These are phyloP conservation scores for Polytrichum commune DNA, from an alignment of 225 moss, liverwort and hornwort genomes.

Conservation along the genomic window DNA sequence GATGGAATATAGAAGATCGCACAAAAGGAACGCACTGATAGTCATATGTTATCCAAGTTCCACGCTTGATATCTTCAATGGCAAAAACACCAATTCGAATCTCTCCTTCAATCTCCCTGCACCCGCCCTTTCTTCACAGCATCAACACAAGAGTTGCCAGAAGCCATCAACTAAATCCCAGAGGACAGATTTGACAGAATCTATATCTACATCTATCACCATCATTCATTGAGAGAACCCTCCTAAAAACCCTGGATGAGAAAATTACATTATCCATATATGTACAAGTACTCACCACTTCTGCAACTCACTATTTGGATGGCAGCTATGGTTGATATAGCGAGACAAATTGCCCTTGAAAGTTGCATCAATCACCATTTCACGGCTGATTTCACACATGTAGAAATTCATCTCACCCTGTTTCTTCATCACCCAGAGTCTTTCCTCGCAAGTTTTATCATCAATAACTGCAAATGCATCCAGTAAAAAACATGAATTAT, in stretches of 20 bases:
- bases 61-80: conserved; percentile 43
- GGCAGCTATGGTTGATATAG: conserved; percentile 83
- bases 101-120: conserved; percentile 72
- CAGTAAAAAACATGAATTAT: too few relatives aligned
- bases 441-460: conserved; percentile 69
- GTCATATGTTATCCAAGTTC: conserved; percentile 57
- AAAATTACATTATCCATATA: neutral
- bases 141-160: neutral
- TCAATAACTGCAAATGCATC: conserved; percentile 53
- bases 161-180: too few relatives aligned
- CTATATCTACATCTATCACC: too few relatives aligned
- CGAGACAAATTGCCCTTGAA: conserved; percentile 80
- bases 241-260: too few relatives aligned
- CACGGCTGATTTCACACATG: conserved; percentile 84
- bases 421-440: conserved; percentile 78
- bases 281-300: conserved; percentile 50
- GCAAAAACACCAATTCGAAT: conserved; percentile 72
- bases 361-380: conserved; percentile 83
- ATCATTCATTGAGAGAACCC: too few relatives aligned
- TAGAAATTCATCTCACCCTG: conserved; percentile 74
- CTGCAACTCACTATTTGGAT: conserved; percentile 74
- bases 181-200: too few relatives aligned
- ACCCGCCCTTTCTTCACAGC: conserved; percentile 8
- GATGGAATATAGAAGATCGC: neutral
- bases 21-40: conserved; percentile 43